phyloP scores from a whole-genome alignment of 179 eudicot species.

The Carnegiea gigantea region DNA sequence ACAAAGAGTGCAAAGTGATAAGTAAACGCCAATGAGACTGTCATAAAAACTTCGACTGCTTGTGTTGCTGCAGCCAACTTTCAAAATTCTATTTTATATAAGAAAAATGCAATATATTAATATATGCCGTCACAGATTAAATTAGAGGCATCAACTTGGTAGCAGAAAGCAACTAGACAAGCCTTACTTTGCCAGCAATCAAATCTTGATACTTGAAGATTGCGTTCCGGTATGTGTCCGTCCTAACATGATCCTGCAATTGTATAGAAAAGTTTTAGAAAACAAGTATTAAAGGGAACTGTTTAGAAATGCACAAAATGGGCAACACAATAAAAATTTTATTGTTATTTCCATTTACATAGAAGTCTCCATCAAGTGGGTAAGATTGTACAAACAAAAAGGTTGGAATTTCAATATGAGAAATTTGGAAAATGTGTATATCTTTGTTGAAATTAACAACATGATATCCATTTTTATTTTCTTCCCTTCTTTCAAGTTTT shows the following conservation, averaged over 20 bases:
- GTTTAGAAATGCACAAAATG: background rate
- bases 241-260: conserved; percentile 88
- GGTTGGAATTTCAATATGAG: background rate
- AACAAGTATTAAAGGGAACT: background rate
- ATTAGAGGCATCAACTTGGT: background rate
- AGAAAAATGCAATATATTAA: too few species aligned
- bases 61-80: background rate
- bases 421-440: background rate
- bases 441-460: background rate
- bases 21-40: background rate
- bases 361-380: background rate
- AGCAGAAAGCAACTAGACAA: background rate
- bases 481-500: background rate
- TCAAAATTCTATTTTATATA: background rate
- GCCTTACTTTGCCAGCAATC: conserved; percentile 85
- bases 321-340: background rate
- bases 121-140: background rate
- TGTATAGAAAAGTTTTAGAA: conserved; percentile 11
- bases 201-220: conserved; percentile 67
- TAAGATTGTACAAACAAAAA: background rate
- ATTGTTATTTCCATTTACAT: background rate
- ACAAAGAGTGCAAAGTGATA: background rate
- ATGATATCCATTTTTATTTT: background rate
- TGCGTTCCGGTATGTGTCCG: conserved; percentile 82
- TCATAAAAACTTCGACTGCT: background rate